A percentile compares a stretch with the other conserved stretches of the same genome.
Evolutionary conservation across 1,284 basidiomycete species (phyloP).

Genomic region (Tetrapyrgos nigripes): DNA sequence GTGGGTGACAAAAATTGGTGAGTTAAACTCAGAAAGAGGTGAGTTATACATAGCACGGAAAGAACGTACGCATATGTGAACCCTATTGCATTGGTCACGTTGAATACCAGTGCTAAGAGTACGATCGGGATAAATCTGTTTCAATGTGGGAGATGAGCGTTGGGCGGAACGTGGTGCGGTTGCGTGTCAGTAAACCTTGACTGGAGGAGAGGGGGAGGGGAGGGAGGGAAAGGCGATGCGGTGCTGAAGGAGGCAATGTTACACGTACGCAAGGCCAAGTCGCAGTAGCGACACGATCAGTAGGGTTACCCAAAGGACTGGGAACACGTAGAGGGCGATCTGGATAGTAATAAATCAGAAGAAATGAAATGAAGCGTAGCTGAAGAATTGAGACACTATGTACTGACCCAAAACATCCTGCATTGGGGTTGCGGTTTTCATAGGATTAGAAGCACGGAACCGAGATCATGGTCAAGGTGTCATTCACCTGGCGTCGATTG

Average conservation of each 20-base stretch:
- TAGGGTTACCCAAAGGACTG: conserved; percentile 84
- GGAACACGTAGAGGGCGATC: conserved; percentile 92
- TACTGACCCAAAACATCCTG: conserved; percentile 89
- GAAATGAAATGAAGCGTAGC: conserved; percentile 12
- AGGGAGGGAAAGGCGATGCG: conserved; percentile 10
- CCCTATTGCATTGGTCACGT: conserved; percentile 89
- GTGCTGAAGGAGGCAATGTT: background rate
- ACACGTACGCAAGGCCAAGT: conserved; percentile 81
- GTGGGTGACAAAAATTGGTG: no score
- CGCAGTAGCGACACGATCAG: conserved; percentile 89
- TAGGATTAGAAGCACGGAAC: conserved; percentile 12
- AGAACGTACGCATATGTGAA: conserved; percentile 86
- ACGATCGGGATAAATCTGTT: conserved; percentile 68
- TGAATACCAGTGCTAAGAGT: conserved; percentile 88
- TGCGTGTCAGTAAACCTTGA: conserved; percentile 11
- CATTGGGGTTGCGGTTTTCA: conserved; percentile 18
- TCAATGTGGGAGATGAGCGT: conserved; percentile 46
- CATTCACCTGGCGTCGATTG: conserved; percentile 86
- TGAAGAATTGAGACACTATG: background rate
- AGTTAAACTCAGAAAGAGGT: conserved; percentile 2
- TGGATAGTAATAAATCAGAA: conserved; percentile 33
- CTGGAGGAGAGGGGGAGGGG: no score
- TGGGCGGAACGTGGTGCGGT: conserved; percentile 59
- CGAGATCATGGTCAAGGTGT: no score
- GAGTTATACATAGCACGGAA: background rate